phyloP scores from a whole-genome alignment of 2,329 filamentous ascomycete genomes.

The Fusarium redolens region DNA sequence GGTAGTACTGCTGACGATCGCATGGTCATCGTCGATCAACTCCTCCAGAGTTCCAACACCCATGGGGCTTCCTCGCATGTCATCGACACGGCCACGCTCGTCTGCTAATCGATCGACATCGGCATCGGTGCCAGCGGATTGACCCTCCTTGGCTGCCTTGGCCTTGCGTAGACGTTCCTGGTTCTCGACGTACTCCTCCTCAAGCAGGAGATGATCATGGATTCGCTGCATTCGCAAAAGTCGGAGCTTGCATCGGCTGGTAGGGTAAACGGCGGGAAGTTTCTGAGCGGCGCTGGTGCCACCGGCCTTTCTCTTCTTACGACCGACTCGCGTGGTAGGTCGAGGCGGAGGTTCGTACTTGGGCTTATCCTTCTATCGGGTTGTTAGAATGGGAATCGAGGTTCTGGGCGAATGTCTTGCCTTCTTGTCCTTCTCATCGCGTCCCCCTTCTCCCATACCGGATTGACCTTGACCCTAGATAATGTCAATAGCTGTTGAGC shows the following conservation, averaged over 20 bases:
- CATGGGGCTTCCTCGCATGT: constrained; percentile 99
- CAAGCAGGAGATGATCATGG: constrained; percentile 94
- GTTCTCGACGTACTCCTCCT: constrained; percentile 99
- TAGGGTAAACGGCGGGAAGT: constrained; percentile 92
- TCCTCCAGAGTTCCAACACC: constrained; percentile 97
- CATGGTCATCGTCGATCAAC: constrained; percentile 99
- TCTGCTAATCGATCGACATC: constrained; percentile 87
- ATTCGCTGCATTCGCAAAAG: constrained; percentile 98
- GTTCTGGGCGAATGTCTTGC: constrained; percentile 56
- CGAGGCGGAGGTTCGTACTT: constrained; percentile 99
- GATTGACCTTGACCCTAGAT: constrained; percentile 84
- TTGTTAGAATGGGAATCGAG: constrained; percentile 29
- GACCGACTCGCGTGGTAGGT: constrained; percentile 94
- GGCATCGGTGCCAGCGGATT: constrained; percentile 76
- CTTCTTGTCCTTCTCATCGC: constrained; percentile 94
- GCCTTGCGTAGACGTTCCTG: constrained; percentile 95
- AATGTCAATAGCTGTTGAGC: constrained; percentile 32
- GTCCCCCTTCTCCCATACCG: constrained; percentile 85
- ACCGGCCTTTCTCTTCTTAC: constrained; percentile 97
- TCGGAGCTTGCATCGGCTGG: constrained; percentile 95
- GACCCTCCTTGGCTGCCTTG: constrained; percentile 80
- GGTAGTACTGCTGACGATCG: constrained; percentile 96
- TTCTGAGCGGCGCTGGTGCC: constrained; percentile 96
- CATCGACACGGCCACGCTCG: constrained; percentile 93
- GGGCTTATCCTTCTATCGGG: constrained; percentile 92